Percentiles rank a stretch among this genome's conserved stretches.
phyloP scores from a whole-genome alignment of 257 asterid genomes.

The Leptodermis oblonga region DNA sequence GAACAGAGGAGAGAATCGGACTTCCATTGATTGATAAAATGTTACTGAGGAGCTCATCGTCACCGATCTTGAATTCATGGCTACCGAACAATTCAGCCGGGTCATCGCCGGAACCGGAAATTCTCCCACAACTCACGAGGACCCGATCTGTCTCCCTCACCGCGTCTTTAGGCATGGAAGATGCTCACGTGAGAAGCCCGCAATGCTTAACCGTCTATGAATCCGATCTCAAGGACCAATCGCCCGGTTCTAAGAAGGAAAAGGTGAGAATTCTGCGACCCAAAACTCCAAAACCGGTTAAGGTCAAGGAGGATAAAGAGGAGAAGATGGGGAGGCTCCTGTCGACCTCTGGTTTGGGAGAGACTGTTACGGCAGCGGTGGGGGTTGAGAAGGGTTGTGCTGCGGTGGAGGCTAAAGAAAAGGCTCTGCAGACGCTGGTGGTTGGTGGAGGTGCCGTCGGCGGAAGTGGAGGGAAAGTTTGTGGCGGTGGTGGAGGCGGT shows the following conservation, averaged over 20 bases:
- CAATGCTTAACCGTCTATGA: conserved; percentile 27
- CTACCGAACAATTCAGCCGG: conserved; percentile 36
- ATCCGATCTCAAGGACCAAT: conserved; percentile 33
- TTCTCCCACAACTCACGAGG: conserved; percentile 36
- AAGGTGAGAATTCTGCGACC: conserved; percentile 31
- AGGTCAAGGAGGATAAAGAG: conserved; percentile 29
- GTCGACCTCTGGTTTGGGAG: conserved; percentile 29
- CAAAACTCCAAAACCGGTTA: conserved; percentile 28
- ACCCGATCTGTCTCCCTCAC: conserved; percentile 41
- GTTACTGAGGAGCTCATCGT: conserved; percentile 60
- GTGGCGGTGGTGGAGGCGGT: conserved; percentile 32
- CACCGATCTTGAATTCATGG: conserved; percentile 60
- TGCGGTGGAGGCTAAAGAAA: conserved; percentile 8
- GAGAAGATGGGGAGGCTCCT: conserved; percentile 28
- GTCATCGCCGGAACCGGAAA: conserved; percentile 50
- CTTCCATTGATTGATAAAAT: conserved; percentile 19
- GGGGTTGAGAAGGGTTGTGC: conserved; percentile 12
- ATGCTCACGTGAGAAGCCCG: conserved; percentile 15
- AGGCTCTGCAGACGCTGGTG: conserved; percentile 21
- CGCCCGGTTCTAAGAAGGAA: conserved; percentile 24
- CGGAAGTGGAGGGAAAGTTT: conserved; percentile 25
- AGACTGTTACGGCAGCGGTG: neutral
- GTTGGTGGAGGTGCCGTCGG: conserved; percentile 38
- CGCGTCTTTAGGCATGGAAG: conserved; percentile 28
- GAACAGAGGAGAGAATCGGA: too few relatives aligned